Percentiles rank a stretch among this genome's conserved stretches.
Conservation (phyloP, 768 basidiomycete species). For the Daedaleopsis nitida region DNA sequence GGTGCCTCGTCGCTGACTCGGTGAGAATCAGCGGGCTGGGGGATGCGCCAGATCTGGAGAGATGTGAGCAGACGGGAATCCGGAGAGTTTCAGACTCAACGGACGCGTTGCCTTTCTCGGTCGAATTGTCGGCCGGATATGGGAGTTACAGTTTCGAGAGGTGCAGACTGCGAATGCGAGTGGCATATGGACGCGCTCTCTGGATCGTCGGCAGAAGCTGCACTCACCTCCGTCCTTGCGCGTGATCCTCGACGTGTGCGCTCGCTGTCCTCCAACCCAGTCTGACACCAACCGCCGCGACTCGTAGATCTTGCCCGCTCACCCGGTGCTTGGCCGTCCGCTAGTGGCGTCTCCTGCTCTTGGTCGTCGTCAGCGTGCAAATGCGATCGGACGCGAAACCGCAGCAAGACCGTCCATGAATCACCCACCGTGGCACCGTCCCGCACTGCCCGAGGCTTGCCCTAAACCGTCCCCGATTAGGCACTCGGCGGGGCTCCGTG, state of each 20-base stretch:
- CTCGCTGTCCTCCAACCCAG: not conserved
- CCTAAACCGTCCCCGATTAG: constrained; percentile 16
- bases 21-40: constrained; percentile 34
- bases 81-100: constrained; percentile 20
- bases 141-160: constrained; percentile 18
- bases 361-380: constrained; percentile 17
- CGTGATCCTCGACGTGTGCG: constrained; percentile 12
- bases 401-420: constrained; percentile 14
- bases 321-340: not conserved
- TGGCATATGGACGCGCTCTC: constrained; percentile 15
- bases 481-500: constrained; percentile 16
- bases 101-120: constrained; percentile 18
- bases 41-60: constrained; percentile 14
- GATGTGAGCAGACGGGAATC: constrained; percentile 18
- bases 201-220: constrained; percentile 25
- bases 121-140: constrained; percentile 10
- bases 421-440: constrained; percentile 17
- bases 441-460: constrained; percentile 22
- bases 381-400: constrained; percentile 16
- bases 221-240: constrained; percentile 18
- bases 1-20: constrained; percentile 47
- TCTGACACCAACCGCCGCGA: constrained; percentile 4
- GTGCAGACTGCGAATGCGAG: constrained; percentile 10
- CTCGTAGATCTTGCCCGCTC: not conserved
- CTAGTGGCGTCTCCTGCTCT: constrained; percentile 6